Evolutionary conservation across 2,329 filamentous ascomycete genomes (phyloP).

Genomic region (Ascochyta pisi): DNA sequence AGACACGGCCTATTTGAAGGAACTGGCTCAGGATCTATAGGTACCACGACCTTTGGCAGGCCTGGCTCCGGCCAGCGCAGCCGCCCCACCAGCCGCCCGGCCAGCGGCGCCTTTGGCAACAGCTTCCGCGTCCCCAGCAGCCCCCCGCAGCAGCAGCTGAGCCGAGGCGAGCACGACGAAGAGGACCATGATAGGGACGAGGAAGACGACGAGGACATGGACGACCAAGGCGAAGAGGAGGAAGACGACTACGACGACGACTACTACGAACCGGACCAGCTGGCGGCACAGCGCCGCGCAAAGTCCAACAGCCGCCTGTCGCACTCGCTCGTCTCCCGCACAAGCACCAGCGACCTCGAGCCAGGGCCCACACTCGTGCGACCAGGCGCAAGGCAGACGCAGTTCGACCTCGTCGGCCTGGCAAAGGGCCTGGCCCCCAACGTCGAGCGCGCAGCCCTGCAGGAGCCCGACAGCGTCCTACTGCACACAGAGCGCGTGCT

Average conservation of each 20-base stretch:
- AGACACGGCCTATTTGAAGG: constrained; percentile 38
- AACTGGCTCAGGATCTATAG: constrained; percentile 35
- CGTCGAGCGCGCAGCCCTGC: constrained; percentile 64
- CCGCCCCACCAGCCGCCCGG: constrained; percentile 32
- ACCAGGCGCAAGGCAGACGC: constrained; percentile 51
- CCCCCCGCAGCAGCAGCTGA: constrained; percentile 33
- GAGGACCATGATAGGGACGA: constrained; percentile 48
- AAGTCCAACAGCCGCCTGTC: constrained; percentile 34
- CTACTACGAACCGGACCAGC: constrained; percentile 51
- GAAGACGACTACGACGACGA: constrained; percentile 51
- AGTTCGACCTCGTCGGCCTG: constrained; percentile 72
- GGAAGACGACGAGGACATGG: constrained; percentile 32
- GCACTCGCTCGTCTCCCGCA: constrained; percentile 46
- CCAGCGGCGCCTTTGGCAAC: constrained; percentile 33
- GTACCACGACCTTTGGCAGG: constrained; percentile 37
- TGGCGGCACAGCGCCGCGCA: constrained; percentile 50
- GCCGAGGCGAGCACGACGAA: constrained; percentile 35
- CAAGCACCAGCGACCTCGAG: constrained; percentile 41
- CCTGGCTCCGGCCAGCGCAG: constrained; percentile 38
- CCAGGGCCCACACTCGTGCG: constrained; percentile 34
- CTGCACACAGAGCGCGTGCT: constrained; percentile 77
- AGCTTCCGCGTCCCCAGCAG: constrained; percentile 47
- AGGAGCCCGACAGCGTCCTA: constrained; percentile 75
- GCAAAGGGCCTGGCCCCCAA: constrained; percentile 72
- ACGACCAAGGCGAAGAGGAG: constrained; percentile 46